phyloP scores from a whole-genome alignment of 164 flowering plant species.

The Macadamia integrifolia region DNA sequence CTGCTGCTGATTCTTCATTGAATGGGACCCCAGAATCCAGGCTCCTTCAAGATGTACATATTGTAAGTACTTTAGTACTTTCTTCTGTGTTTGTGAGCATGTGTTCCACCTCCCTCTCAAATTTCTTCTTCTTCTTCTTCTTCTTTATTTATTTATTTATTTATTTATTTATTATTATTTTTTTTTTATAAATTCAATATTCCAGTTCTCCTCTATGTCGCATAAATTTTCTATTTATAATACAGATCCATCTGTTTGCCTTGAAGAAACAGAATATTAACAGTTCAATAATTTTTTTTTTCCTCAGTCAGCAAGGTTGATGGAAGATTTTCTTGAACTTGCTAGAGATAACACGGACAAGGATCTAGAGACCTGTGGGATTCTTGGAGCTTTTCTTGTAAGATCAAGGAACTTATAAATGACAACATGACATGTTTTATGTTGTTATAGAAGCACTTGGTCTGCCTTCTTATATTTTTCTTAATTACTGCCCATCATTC shows the following conservation, averaged over 20 bases:
- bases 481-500: background rate
- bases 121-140: background rate
- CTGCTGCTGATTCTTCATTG: constrained; percentile 19
- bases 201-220: background rate
- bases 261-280: constrained; percentile 3
- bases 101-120: too few species aligned
- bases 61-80: constrained; percentile 37
- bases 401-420: constrained; percentile 19
- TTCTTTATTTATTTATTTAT: too few species aligned
- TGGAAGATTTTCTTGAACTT: constrained; percentile 77
- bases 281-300: background rate
- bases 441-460: background rate
- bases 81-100: background rate
- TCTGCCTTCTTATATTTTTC: background rate
- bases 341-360: constrained; percentile 68
- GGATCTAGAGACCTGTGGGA: constrained; percentile 81
- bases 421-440: background rate
- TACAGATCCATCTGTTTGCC: background rate
- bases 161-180: too few species aligned
- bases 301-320: constrained; percentile 52
- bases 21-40: constrained; percentile 16
- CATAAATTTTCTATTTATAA: background rate
- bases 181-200: background rate
- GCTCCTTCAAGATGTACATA: constrained; percentile 48
- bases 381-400: constrained; percentile 79